A percentile compares a stretch with the other conserved stretches of the same genome.
Conservation (phyloP, 2,329 filamentous ascomycete genomes). For the Aspergillus ibericus region DNA sequence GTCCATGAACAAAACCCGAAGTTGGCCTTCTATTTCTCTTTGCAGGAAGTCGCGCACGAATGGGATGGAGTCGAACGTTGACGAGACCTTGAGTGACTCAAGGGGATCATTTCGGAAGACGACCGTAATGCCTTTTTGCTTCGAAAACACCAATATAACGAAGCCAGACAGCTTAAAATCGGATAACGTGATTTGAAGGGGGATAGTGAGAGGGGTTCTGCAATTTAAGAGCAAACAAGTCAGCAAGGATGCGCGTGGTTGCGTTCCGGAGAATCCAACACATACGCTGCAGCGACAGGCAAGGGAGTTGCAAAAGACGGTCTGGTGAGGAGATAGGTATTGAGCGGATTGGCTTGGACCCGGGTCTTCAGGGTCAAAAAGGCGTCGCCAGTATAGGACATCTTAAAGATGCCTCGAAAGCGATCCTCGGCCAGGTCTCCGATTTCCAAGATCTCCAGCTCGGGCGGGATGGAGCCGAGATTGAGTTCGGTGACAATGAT, state of each 20-base stretch:
- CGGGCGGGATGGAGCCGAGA: conserved; percentile 87
- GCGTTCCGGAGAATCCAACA: conserved; percentile 9
- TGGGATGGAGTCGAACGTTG: conserved; percentile 97
- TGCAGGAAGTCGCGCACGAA: conserved; percentile 97
- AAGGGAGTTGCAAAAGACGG: conserved; percentile 90
- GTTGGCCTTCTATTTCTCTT: conserved; percentile 88
- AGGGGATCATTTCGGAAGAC: conserved; percentile 98
- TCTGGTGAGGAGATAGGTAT: conserved; percentile 90
- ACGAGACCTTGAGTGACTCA: conserved; percentile 96
- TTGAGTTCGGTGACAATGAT: conserved; percentile 98
- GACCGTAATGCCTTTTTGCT: conserved; percentile 92
- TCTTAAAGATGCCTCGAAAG: conserved; percentile 98
- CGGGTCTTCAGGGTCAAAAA: conserved; percentile 92
- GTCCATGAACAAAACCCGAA: conserved; percentile 95
- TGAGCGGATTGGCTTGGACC: conserved; percentile 96
- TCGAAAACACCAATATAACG: conserved; percentile 96
- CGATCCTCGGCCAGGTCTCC: conserved; percentile 95
- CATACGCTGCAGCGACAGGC: conserved; percentile 76
- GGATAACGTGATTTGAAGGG: conserved; percentile 93
- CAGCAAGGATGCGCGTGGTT: conserved; percentile 1
- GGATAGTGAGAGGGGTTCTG: conserved; percentile 84
- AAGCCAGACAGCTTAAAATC: conserved; percentile 96
- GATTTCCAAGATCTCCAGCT: conserved; percentile 96
- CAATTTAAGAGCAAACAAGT: conserved; percentile 3
- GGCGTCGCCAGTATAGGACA: conserved; percentile 95